These are phyloP conservation scores for Kappamyces sp. DNA, from an alignment of 192 early-diverging fungal species.

Conservation along the genomic window DNA sequence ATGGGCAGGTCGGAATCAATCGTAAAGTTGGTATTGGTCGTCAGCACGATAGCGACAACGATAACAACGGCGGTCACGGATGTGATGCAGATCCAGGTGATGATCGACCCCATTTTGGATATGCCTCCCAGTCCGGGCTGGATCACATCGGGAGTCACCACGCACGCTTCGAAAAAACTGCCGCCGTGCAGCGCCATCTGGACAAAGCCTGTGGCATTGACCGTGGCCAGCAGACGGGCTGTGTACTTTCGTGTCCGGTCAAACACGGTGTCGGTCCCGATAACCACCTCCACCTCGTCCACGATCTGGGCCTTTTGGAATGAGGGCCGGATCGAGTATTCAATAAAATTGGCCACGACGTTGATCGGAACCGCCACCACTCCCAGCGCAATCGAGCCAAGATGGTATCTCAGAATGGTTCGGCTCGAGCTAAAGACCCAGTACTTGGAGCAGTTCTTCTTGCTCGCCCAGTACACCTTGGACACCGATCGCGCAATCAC, in stretches of 20 bases:
- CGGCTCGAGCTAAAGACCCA: background rate
- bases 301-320: constrained; percentile 8
- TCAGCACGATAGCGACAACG: too few relatives aligned
- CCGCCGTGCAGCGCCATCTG: constrained; percentile 9
- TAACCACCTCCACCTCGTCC: constrained; percentile 7
- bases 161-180: constrained; percentile 8
- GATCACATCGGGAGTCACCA: too few relatives aligned
- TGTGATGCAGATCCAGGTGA: too few relatives aligned
- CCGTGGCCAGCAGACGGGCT: constrained; percentile 1
- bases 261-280: background rate
- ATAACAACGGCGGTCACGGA: too few relatives aligned
- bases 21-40: too few relatives aligned
- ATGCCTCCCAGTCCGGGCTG: too few relatives aligned
- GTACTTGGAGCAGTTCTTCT: background rate
- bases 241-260: background rate
- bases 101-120: too few relatives aligned
- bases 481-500: background rate
- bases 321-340: background rate
- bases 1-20: too few relatives aligned
- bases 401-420: background rate
- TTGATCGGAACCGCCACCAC: constrained; percentile 7
- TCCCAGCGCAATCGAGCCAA: constrained; percentile 8
- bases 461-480: constrained; percentile 1
- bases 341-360: constrained; percentile 4
- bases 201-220: constrained; percentile 10